phyloP scores from a whole-genome alignment of 2,329 filamentous ascomycete species.

The Celoporthe dispersa region DNA sequence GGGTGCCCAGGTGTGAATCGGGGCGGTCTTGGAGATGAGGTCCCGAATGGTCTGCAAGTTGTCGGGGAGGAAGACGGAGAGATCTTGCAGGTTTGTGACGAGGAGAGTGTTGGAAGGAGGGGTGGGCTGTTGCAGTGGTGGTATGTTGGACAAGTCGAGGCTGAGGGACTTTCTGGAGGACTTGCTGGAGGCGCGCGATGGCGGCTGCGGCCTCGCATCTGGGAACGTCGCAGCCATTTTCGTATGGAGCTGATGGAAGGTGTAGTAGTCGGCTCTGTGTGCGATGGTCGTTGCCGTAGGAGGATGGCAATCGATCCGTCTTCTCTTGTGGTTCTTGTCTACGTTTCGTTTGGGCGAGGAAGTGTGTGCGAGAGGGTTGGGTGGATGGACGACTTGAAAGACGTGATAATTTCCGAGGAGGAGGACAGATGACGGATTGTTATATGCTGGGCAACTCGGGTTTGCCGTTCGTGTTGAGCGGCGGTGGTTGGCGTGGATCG shows the following conservation, averaged over 20 bases:
- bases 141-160: constrained; percentile 75
- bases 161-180: constrained; percentile 59
- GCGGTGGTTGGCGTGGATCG: constrained; percentile 4
- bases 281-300: neutral
- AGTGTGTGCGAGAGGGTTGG: neutral
- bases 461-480: constrained; percentile 5
- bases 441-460: neutral
- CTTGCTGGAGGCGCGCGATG: constrained; percentile 50
- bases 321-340: neutral
- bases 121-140: constrained; percentile 71
- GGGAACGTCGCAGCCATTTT: constrained; percentile 29
- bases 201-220: constrained; percentile 34
- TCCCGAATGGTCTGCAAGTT: constrained; percentile 76
- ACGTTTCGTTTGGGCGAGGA: neutral
- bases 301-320: neutral
- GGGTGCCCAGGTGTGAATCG: constrained; percentile 77
- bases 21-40: constrained; percentile 70
- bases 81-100: constrained; percentile 77
- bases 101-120: constrained; percentile 82
- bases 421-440: constrained; percentile 1
- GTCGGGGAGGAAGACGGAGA: constrained; percentile 73
- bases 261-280: neutral
- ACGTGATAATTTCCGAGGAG: too few species aligned
- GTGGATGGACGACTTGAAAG: neutral
- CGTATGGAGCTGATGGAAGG: constrained; percentile 14